Base-by-base conservation (phyloP, 176 grass and related monocot species). In the Musa itinerans region DNA sequence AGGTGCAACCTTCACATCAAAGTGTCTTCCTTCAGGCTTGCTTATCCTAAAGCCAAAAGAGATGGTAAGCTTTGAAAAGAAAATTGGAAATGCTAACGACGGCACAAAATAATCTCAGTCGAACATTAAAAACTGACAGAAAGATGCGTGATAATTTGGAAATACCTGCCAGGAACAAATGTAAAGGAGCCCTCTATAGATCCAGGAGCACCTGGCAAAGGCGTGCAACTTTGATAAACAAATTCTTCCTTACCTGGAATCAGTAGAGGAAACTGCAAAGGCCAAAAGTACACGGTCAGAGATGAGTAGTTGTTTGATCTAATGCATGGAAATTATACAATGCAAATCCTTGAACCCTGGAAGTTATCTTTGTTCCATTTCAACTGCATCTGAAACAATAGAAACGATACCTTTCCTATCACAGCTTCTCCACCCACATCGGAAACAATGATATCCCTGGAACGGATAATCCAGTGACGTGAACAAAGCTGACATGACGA, bases 131-230 rank as follows among this genome's bases (percentile, higher is more conserved):
- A 69, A 69, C 8, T 2, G 6, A 9, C 15, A 19, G 23, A 17
- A 62, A 63, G 2, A 22, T 49, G 17, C 11, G 2, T 62, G 17
- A 8, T 61, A 29, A 20, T 10, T 9, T 57, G 3, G n/a, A 52
- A 27, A 19, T 94, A 99, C 95, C 81, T 99, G 65, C 95, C 90
- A 79, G 88, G 90, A 79, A 99, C 86, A 85, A 99, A 94, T 48
- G 86, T 81, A 65, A 99, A 86, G 43, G 90, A 94, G 8, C 95
- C 95, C 54, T 92, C 88, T 21, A 99, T 81, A 70, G 88, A 99
- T 84, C 95, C 95, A 71, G 83, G 83, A 58, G 55, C 71, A 63
- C 23, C 68, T 0, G 83, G 76, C 67, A 94, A 21, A 1, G 78
- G 74, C 11, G 81, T 76, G 78, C 90, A 93, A 76, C 95, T 99